Base-by-base conservation (phyloP, 129 eudicot species). In the Oenanthe sinensis region DNA sequence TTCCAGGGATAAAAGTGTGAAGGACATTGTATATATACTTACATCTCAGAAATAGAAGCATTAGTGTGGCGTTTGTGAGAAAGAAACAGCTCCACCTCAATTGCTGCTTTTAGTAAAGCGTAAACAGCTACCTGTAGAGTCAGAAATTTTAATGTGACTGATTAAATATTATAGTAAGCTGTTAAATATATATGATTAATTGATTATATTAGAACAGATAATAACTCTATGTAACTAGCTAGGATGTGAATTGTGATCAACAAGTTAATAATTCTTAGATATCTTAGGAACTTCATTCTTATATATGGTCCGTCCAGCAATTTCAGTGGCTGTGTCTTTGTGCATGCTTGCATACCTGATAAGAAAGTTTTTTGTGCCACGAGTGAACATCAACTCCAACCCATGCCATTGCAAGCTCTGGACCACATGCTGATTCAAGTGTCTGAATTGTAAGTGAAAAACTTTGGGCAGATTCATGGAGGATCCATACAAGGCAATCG, bases 341-440 rank as follows among this genome's bases (percentile, higher is more conserved):
- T 24, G 40, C 17, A 19, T 47, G 19, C 22, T n/a, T 17, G 46
- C 71, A 70, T 77, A 92, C 97, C 97, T 90, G 92, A 86, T 92
- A 90, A 50, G 97, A 91, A 44, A 87, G 49, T 79, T 81, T 84
- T 84, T 85, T 92, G 77, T 90, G 96, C 97, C 97, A 92, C 39
- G 89, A 85, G 45, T 88, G 87, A 30, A 90, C 96, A 84, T 92
- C 97, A n/a, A 90, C 85, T 79, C 97, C 97, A 30, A 62, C 77
- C 97, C 96, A 92, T 14, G 97, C 97, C 89, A 86, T 88, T 70
- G 97, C 82, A 80, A 92, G 86, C 75, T 89, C 91, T 7, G 97
- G 88, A 20, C 77, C 88, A 63, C 85, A 74, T 79, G 87, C 87
- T 76, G 87, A 82, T 77, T 85, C 85, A 65, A 80, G 87, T 22